Conservation (phyloP, 1,284 basidiomycete genomes). For the Apiotrichum mycotoxinovorans region DNA sequence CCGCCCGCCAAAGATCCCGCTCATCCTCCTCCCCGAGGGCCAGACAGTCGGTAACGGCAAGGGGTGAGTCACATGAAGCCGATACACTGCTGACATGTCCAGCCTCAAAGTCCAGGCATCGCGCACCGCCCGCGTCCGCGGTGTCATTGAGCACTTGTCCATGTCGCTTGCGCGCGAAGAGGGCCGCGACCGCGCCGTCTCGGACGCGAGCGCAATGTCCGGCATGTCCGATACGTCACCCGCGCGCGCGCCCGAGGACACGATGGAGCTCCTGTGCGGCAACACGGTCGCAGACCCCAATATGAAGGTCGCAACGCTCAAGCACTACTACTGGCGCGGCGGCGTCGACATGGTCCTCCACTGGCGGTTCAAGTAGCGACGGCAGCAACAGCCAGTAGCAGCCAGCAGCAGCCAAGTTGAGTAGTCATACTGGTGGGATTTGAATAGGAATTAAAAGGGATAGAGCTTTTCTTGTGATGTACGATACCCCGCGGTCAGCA, state of each 20-base stretch:
- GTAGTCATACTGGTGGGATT: too few relatives aligned
- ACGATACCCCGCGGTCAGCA: too few relatives aligned
- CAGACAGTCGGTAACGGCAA: slow-evolving; percentile 15
- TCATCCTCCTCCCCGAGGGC: slow-evolving; percentile 72
- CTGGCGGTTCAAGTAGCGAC: slow-evolving; percentile 65
- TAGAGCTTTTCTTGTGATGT: too few relatives aligned
- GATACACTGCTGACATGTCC: neutral
- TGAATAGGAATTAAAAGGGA: too few relatives aligned
- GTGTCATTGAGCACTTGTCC: slow-evolving; percentile 18
- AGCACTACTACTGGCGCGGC: slow-evolving; percentile 79
- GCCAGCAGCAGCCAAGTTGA: too few relatives aligned
- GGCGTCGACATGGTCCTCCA: slow-evolving; percentile 75
- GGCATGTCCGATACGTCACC: slow-evolving; percentile 1
- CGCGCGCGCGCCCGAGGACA: slow-evolving; percentile 59
- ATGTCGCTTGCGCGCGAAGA: slow-evolving; percentile 5
- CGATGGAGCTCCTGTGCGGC: slow-evolving; percentile 84
- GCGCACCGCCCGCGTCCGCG: slow-evolving; percentile 22
- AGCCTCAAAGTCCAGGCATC: slow-evolving; percentile 20
- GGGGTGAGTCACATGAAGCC: neutral
- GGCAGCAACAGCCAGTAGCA: too few relatives aligned
- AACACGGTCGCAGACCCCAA: slow-evolving; percentile 71
- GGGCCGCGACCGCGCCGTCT: slow-evolving; percentile 9
- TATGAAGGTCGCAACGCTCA: slow-evolving; percentile 83
- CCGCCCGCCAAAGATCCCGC: slow-evolving; percentile 68
- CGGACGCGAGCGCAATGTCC: slow-evolving; percentile 13